Evolutionary conservation across 176 grass and related monocot genomes (phyloP).

Genomic region (Zoysia japonica): DNA sequence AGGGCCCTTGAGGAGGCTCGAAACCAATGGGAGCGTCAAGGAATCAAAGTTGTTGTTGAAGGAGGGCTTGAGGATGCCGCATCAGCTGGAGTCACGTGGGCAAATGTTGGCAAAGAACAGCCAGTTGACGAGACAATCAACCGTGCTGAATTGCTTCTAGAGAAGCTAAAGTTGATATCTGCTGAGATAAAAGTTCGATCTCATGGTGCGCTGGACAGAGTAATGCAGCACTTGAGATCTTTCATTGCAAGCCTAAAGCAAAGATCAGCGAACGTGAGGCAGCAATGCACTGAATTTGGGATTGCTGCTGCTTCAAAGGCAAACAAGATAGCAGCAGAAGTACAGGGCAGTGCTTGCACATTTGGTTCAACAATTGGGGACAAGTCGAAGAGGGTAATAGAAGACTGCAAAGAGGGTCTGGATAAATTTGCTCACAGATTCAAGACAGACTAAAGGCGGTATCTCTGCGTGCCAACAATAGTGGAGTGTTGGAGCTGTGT

Average conservation of each 20-base stretch:
- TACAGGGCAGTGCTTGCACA: conserved; percentile 19
- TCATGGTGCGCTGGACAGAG: conserved; percentile 45
- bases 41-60: conserved; percentile 86
- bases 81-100: conserved; percentile 73
- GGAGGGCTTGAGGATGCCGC: conserved; percentile 64
- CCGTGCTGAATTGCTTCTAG: conserved; percentile 49
- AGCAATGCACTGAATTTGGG: conserved; percentile 32
- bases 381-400: conserved; percentile 52
- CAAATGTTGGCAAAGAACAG: conserved; percentile 61
- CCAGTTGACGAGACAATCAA: conserved; percentile 51
- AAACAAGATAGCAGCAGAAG: conserved; percentile 43
- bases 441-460: conserved; percentile 47
- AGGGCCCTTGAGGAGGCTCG: conserved; percentile 77
- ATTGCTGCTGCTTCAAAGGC: conserved; percentile 40
- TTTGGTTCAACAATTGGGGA: conserved; percentile 33
- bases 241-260: conserved; percentile 69
- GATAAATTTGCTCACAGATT: conserved; percentile 77
- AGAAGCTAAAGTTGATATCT: conserved; percentile 62
- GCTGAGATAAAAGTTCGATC: conserved; percentile 58
- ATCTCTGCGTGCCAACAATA: conserved; percentile 9
- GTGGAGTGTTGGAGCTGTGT: not conserved
- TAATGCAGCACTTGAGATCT: conserved; percentile 63
- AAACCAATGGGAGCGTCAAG: conserved; percentile 69
- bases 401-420: conserved; percentile 76
- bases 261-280: conserved; percentile 33